Evolutionary conservation across 179 eudicot species (phyloP).

Genomic region (Camellia oleifera): DNA sequence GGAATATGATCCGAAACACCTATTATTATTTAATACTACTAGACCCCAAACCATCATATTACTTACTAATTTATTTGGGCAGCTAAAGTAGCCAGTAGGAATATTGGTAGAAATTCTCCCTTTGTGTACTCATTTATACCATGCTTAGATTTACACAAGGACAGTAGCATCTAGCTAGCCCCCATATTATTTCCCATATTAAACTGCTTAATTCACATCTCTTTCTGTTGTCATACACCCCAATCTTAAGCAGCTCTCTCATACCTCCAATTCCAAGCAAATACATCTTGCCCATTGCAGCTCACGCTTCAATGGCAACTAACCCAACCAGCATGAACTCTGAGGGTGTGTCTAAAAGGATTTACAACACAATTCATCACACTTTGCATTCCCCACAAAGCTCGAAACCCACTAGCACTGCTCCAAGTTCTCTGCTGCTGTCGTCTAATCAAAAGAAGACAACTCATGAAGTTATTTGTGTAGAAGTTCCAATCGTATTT

Average conservation of each 20-base stretch:
- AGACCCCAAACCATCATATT: neutral
- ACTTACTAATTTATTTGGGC: neutral
- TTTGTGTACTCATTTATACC: neutral
- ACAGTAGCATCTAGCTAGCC: neutral
- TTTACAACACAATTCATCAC: neutral
- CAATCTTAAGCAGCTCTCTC: neutral
- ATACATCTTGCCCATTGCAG: neutral
- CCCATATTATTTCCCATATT: neutral
- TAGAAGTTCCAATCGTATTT: neutral
- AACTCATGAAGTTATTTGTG: neutral
- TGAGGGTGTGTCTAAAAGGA: slow-evolving; percentile 3
- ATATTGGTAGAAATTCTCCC: slow-evolving; percentile 7
- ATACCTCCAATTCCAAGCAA: neutral
- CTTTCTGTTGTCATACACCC: neutral
- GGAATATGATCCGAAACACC: slow-evolving; percentile 10
- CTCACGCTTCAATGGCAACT: neutral
- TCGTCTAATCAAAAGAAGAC: neutral
- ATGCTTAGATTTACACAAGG: neutral
- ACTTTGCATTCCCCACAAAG: neutral
- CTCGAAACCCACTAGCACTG: neutral
- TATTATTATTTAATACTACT: too few species aligned
- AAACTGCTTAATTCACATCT: neutral
- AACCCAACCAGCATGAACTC: neutral
- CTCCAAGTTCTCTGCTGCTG: neutral
- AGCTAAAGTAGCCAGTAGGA: neutral